Evolutionary conservation across 345 rosid genomes (phyloP).

Genomic region (Camelina laxa): DNA sequence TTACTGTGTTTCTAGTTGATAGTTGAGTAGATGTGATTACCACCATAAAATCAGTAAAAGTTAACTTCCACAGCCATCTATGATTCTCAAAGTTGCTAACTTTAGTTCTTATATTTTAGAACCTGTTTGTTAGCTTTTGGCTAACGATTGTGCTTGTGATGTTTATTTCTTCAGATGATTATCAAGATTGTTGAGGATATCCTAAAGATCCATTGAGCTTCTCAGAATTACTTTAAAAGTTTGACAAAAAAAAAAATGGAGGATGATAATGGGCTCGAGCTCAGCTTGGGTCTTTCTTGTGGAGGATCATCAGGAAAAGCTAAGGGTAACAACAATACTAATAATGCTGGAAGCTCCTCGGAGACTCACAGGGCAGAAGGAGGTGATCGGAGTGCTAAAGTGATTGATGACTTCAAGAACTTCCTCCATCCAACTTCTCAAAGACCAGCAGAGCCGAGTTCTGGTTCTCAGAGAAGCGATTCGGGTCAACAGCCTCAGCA

Average conservation of each 20-base stretch:
- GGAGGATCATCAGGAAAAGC: slow-evolving; percentile 78
- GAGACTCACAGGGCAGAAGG: slow-evolving; percentile 62
- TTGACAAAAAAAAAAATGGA: slow-evolving; percentile 58
- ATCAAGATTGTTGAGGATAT: slow-evolving; percentile 9
- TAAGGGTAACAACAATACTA: slow-evolving; percentile 66
- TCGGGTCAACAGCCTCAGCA: slow-evolving; percentile 61
- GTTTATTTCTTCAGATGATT: slow-evolving; percentile 26
- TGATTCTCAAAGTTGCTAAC: not conserved
- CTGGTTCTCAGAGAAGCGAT: slow-evolving; percentile 70
- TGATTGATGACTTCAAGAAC: slow-evolving; percentile 71
- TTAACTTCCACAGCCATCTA: not conserved
- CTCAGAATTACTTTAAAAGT: not conserved
- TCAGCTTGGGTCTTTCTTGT: slow-evolving; percentile 90
- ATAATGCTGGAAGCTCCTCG: slow-evolving; percentile 59
- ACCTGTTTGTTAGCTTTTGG: not conserved
- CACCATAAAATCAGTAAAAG: not conserved
- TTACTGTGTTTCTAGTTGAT: not conserved
- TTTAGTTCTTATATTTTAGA: not conserved
- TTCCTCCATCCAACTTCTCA: slow-evolving; percentile 65
- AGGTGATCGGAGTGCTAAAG: slow-evolving; percentile 68
- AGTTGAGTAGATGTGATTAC: not conserved
- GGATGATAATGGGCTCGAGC: slow-evolving; percentile 91
- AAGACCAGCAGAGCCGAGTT: slow-evolving; percentile 55
- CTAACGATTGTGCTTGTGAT: not conserved
- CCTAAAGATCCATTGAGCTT: slow-evolving; percentile 19